Conservation (phyloP, 2,329 filamentous ascomycete genomes). For the Cladophialophora chaetospira region DNA sequence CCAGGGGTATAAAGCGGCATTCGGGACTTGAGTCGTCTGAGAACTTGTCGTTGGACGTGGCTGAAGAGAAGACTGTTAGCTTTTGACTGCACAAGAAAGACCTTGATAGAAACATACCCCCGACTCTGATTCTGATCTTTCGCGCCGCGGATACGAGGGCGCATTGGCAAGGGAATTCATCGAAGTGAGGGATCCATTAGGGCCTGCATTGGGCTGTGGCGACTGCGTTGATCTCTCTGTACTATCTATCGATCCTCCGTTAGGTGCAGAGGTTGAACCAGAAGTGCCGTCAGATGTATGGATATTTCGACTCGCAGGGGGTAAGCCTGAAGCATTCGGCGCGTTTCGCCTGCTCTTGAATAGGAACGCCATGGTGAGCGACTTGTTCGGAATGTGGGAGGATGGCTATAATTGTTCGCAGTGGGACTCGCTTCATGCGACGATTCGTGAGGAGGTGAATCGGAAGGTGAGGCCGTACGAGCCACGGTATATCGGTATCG, state of each 20-base stretch:
- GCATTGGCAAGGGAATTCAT: conserved; percentile 25
- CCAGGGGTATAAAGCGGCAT: conserved; percentile 90
- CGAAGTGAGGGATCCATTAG: conserved; percentile 28
- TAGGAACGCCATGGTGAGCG: conserved; percentile 68
- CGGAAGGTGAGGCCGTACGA: conserved; percentile 9
- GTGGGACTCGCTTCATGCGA: conserved; percentile 10
- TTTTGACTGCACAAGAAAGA: background rate
- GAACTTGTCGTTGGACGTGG: conserved; percentile 31
- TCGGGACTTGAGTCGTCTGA: conserved; percentile 58
- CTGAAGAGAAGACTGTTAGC: conserved; percentile 19
- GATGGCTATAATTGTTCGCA: background rate
- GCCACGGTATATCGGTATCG: conserved; percentile 15
- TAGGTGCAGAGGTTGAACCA: conserved; percentile 56
- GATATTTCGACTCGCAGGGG: conserved; percentile 58
- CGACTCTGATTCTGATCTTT: conserved; percentile 56
- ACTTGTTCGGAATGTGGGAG: background rate
- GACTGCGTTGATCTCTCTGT: conserved; percentile 27
- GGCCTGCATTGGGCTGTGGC: conserved; percentile 27
- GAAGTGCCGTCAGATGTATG: conserved; percentile 56
- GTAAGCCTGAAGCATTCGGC: conserved; percentile 44
- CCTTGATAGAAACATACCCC: conserved; percentile 48
- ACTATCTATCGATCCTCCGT: conserved; percentile 44
- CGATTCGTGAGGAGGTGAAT: background rate
- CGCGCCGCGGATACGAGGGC: conserved; percentile 50
- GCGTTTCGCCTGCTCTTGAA: conserved; percentile 75